Conservation (phyloP, 2,329 filamentous ascomycete species). For the Diaporthe velutina region DNA sequence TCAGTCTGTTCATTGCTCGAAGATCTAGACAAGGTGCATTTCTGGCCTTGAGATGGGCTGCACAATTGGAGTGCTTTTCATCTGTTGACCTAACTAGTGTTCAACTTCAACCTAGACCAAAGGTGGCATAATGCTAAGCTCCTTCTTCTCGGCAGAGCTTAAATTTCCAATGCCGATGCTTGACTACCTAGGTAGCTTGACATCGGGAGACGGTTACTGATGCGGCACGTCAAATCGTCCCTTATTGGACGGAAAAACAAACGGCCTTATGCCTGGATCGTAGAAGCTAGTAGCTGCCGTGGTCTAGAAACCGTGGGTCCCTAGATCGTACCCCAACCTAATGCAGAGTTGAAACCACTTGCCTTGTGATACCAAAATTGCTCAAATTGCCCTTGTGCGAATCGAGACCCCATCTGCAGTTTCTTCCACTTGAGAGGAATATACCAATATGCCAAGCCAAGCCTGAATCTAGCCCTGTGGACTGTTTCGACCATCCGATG, state of each 20-base stretch:
- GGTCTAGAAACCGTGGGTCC: not conserved
- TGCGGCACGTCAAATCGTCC: not conserved
- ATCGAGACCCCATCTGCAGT: not conserved
- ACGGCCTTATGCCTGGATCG: not conserved
- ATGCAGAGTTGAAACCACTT: conserved; percentile 27
- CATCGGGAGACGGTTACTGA: not conserved
- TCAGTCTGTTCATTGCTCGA: not conserved
- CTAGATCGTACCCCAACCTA: not conserved
- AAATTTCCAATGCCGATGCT: not conserved
- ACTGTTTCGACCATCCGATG: conserved; percentile 27
- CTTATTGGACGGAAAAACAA: conserved; percentile 9
- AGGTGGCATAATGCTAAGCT: not conserved
- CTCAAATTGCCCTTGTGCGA: not conserved
- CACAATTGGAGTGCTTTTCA: not conserved
- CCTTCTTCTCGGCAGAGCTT: conserved; percentile 28
- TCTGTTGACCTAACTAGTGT: not conserved
- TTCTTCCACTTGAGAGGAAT: not conserved
- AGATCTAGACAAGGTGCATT: not conserved
- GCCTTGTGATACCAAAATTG: conserved; percentile 10
- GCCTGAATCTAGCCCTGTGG: not conserved
- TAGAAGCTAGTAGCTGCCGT: conserved; percentile 12
- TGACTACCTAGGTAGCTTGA: conserved; percentile 5
- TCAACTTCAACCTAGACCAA: not conserved
- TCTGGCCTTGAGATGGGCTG: not conserved
- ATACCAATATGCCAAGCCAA: not conserved